Evolutionary conservation across 257 asterid species (phyloP).

Genomic region (Petrea volubilis): DNA sequence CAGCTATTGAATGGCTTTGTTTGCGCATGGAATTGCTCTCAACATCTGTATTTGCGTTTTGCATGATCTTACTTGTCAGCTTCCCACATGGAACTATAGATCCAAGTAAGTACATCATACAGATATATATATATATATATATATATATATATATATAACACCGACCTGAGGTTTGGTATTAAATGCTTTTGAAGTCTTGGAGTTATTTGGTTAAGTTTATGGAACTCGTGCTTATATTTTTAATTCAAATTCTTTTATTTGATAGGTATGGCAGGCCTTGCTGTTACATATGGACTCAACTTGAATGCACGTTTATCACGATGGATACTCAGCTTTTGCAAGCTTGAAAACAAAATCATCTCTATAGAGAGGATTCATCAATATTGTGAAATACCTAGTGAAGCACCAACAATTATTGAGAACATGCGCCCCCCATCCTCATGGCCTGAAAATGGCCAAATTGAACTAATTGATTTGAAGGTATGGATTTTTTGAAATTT

Average conservation of each 20-base stretch:
- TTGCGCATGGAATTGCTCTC: slow-evolving; percentile 98
- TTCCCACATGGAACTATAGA: slow-evolving; percentile 90
- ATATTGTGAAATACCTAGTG: slow-evolving; percentile 89
- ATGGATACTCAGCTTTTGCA: slow-evolving; percentile 99
- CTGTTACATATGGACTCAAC: slow-evolving; percentile 95
- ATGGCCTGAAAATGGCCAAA: slow-evolving; percentile 89
- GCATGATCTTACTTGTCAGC: slow-evolving; percentile 97
- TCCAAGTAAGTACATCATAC: slow-evolving; percentile 68
- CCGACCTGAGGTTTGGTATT: too few relatives aligned
- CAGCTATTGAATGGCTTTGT: slow-evolving; percentile 99
- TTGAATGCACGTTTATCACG: slow-evolving; percentile 94
- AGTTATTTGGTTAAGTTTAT: not conserved
- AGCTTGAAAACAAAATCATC: slow-evolving; percentile 95
- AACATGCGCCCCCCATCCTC: slow-evolving; percentile 68
- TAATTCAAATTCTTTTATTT: not conserved
- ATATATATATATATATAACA: too few relatives aligned
- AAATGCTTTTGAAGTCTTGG: not conserved
- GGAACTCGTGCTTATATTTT: too few relatives aligned
- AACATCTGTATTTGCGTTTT: slow-evolving; percentile 91
- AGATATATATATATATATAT: too few relatives aligned
- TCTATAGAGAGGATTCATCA: slow-evolving; percentile 97
- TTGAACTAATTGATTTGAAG: slow-evolving; percentile 86
- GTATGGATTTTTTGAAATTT: slow-evolving; percentile 38
- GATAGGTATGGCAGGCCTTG: slow-evolving; percentile 94
- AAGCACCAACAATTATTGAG: slow-evolving; percentile 81